Evolutionary conservation across 2,329 filamentous ascomycete species (phyloP), one percentile per base, ranked within the genome.

Genomic region (Colletotrichum eremochloae): DNA sequence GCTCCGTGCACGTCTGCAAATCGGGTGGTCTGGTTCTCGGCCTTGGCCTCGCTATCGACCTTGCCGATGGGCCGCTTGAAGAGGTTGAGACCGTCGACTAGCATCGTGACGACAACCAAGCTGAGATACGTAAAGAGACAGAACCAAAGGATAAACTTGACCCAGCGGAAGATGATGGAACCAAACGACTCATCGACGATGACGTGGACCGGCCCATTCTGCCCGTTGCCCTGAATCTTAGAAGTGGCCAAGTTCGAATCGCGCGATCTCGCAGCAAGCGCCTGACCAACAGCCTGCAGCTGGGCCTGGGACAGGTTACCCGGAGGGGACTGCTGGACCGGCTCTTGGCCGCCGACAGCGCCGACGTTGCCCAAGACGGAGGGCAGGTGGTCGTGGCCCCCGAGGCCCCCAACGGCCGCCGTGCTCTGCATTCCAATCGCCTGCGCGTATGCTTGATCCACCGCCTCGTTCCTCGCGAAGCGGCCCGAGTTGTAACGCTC

Each of bases 1-100:
- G 96, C 98, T 64, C 96, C 96, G 80, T 99, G 96, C 8, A 99
- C 96, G 80, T 99, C 96, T 70, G 88, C 89, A 84, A 99, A 99
- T 58, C 94, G 91, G 29, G 95, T 95, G 71, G 90, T 98, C 81
- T 99, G 96, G 77, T 95, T 92, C 81, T 98, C 94, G 9, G 96
- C 92, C 81, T 97, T 96, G 73, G 95, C 95, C 83, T 99, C 95
- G 73, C 93, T 94, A 76, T 91, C 91, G 69, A 92, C 89, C 79
- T 88, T 89, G 64, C 91, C 91, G 15, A 92, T 90, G 12, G 95
- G 91, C 73, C 94, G 95, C 82, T 94, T 95, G 76, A 97, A 84
- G 12, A 93, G 86, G 74, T 93, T 93, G 65, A 95, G 89, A 42
- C 90, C 90, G 81, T 99, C 96, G 74, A 98, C 90, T 64, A 96